Evolutionary conservation across 2,329 filamentous ascomycete species (phyloP), one percentile per base, ranked within the genome.

Genomic region (Coniochaeta sp.): DNA sequence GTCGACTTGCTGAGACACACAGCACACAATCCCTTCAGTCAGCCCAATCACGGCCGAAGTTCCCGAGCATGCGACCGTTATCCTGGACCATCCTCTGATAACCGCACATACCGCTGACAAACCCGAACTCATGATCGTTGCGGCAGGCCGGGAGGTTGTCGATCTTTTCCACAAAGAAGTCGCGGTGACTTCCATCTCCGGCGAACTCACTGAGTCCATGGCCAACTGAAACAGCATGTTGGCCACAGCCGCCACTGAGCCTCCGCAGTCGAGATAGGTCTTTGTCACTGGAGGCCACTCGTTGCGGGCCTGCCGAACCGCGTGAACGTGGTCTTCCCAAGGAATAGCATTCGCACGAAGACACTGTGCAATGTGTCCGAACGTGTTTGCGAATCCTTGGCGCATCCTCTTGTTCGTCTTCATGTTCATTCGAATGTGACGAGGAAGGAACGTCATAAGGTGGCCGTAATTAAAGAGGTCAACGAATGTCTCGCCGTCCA

Each of bases 91-190:
- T 20, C 35, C 35, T 40, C 26, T 26, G 26, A 32, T 46, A 53
- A 7, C 51, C 51, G 12, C 48, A 53, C 48, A 47, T 51, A 1
- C 47, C 47, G 22, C 60, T 62, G 48, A 65, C 62, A 52, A 64
- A 63, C 26, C 59, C 61, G 59, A 66, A 69, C 54, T 70, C 66
- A 54, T 61, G 56, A 53, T 69, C 65, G 52, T 70, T 68, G 52
- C 66, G 61, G 56, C 66, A 70, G 48, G 55, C 54, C 33, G 61
- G 59, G 45, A 67, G 48, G 16, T 42, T 49, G 22, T 57, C 53
- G 48, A 62, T 55, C 38, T 62, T 30, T 6, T 50, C 30, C 3
- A 10, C 24, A 13, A 30, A 46, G 24, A 24, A 10, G 14, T 66
- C 58, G 52, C 16, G 4, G 16, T 20, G 16, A 6, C 3, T 9